Evolutionary conservation across 305 asterid species (phyloP).

Genomic region (Striga hermonthica): DNA sequence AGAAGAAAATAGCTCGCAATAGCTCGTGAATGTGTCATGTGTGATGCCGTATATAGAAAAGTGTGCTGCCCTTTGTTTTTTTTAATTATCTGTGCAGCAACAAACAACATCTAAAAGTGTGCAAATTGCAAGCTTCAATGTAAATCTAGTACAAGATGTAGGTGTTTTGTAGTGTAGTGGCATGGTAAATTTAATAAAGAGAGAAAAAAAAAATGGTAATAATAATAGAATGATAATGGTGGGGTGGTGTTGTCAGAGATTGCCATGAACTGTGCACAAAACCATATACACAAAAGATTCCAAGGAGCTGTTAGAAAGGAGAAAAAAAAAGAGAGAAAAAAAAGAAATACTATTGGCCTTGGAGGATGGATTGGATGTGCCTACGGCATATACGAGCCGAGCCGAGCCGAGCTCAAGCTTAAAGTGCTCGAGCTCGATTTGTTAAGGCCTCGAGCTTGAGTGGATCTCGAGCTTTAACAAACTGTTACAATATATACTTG

Average conservation of each 20-base stretch:
- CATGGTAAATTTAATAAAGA: conserved; percentile 34
- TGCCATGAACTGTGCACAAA: conserved; percentile 37
- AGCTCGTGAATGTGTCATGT: conserved; percentile 26
- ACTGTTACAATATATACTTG: too few relatives aligned
- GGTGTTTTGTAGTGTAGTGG: conserved; percentile 55
- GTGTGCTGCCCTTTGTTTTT: conserved; percentile 26
- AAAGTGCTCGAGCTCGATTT: too few relatives aligned
- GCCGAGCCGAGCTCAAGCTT: too few relatives aligned
- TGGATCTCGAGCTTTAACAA: too few relatives aligned
- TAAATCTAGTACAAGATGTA: conserved; percentile 31
- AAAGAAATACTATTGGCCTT: neutral
- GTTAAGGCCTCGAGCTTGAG: too few relatives aligned
- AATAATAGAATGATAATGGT: conserved; percentile 24
- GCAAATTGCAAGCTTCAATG: conserved; percentile 41
- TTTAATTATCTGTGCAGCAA: conserved; percentile 42
- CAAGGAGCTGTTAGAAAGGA: conserved; percentile 33
- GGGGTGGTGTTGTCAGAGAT: conserved; percentile 38
- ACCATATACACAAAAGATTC: conserved; percentile 36
- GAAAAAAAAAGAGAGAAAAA: conserved; percentile 1
- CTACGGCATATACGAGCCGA: too few relatives aligned
- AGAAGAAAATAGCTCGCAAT: conserved; percentile 17
- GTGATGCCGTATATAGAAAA: conserved; percentile 20
- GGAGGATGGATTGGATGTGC: conserved; percentile 43
- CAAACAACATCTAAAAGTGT: conserved; percentile 44
- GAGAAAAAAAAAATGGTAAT: conserved; percentile 7